phyloP scores from a whole-genome alignment of 768 basidiomycete species.

The Mycena maculata region DNA sequence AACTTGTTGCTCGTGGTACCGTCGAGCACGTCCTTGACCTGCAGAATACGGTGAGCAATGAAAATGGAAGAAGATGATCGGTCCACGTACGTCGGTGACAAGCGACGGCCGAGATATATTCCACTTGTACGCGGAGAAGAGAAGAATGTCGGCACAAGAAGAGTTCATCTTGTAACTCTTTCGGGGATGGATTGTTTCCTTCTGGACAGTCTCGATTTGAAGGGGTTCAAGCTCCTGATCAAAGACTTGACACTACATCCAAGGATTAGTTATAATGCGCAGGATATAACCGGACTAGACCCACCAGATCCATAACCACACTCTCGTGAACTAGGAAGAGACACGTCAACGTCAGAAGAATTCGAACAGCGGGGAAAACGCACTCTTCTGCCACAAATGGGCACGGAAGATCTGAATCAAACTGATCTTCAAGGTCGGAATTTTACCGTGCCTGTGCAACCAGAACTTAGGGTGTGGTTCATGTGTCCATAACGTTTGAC shows the following conservation, averaged over 20 bases:
- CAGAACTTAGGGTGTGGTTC: slow-evolving; percentile 6
- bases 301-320: slow-evolving; percentile 89
- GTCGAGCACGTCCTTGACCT: slow-evolving; percentile 95
- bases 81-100: slow-evolving; percentile 82
- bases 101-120: slow-evolving; percentile 97
- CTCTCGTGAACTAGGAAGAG: slow-evolving; percentile 79
- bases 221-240: slow-evolving; percentile 98
- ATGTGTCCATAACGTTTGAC: slow-evolving; percentile 26
- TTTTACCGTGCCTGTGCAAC: slow-evolving; percentile 88
- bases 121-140: slow-evolving; percentile 99
- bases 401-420: slow-evolving; percentile 99
- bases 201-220: slow-evolving; percentile 99
- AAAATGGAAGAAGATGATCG: not conserved
- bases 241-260: slow-evolving; percentile 89
- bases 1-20: slow-evolving; percentile 99
- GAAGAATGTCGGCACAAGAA: slow-evolving; percentile 97
- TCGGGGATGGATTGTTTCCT: slow-evolving; percentile 99
- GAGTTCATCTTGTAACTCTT: slow-evolving; percentile 99
- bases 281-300: slow-evolving; percentile 32
- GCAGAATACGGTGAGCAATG: slow-evolving; percentile 21
- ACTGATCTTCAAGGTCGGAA: slow-evolving; percentile 97
- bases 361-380: slow-evolving; percentile 50
- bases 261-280: slow-evolving; percentile 5
- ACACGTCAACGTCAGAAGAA: slow-evolving; percentile 27
- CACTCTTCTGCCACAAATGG: slow-evolving; percentile 99